Base-by-base conservation (phyloP, 192 early-diverging fungal genomes). In the Thoreauomyces humboldtii region DNA sequence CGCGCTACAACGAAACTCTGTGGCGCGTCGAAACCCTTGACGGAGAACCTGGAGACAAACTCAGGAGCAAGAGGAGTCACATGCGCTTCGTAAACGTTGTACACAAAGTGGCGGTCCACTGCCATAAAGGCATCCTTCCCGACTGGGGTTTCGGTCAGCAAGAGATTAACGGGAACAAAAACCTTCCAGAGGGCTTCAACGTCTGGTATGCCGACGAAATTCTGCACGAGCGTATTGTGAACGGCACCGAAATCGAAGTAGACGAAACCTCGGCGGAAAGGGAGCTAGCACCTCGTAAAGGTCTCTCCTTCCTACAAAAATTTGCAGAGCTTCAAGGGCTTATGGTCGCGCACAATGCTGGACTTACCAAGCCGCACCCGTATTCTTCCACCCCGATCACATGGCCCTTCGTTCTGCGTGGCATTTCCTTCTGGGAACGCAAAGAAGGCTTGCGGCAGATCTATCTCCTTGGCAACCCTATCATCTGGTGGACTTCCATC, bases 101-200 rank as follows among this genome's bases (percentile, higher is more conserved):
- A 22, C 88, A 93, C 38, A 83, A 86, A 4, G 93, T 96, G 22
- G 86, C 87, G 17, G 48, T 98, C 42, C 88, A 88, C 70, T 89
- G 90, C 14, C 87, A 89, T 52, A 62, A 73, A 47, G 55, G 79
- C 19, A 41, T 71, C 25, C 79, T 97, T 21, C 96, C 96, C 17
- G 86, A 86, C 4, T 98, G 96, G 96, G 96, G 85, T 5, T 91
- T 88, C 71, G 77, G 70, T 42, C 91, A 92, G 73, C 79, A 90
- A 47, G 94, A 98, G 63, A 82, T 97, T 34, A 97, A 95, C 68
- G 95, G 96, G 7, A 95, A 96, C 79, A 91, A 93, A 69, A 92
- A 91, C 24, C 62, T 78, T 62, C 56, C 79, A 42, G 90, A 94
- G 66, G 78, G 81, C 55, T 68, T 71, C 44, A 92, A 90, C 65